Base-by-base conservation (phyloP, 805 yeast species). In the Monosporozyma aquatica region DNA sequence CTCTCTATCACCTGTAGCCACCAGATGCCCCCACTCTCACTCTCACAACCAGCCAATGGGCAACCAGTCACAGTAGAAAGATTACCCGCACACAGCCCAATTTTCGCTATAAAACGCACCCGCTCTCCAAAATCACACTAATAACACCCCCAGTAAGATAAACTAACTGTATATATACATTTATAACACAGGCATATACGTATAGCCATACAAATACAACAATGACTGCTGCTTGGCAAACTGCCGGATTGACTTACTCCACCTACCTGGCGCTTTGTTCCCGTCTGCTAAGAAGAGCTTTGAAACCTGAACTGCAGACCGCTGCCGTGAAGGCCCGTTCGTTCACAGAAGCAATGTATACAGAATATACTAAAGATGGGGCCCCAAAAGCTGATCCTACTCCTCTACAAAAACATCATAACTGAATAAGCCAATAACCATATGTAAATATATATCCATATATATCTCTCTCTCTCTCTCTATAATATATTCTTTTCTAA, bases 251-350 rank as follows among this genome's bases (percentile, higher is more conserved):
- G 62, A 71, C 81, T 68, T 76, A 71, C 72, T 86, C 85, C 82
- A 84, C 81, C 66, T 90, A 90, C 69, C 74, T 89, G 66, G 77
- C 95, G 53, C 75, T 90, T 61, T 85, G 96, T 60, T 95, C 96
- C 61, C 79, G 79, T 65, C 76, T 95, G 49, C 77, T 87, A 55
- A 87, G 97, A 72, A 72, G 74, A 57, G 81, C 96, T 41, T 77
- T 90, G 64, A 90, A 90, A 74, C 79, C 87, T 51, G 95, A 89
- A 59, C 66, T 77, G 62, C 84, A 82, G 65, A 82, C 76, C 50
- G 75, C 71, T 47, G 82, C 82, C 52, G 70, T 68, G 37, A 76
- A 78, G 58, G 76, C 73, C 65, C 84, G 94, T 73, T 80, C 80
- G 54, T 51, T 66, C 58, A 67, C 83, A 50, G 97, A 90, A 60